Percentiles rank a stretch among this genome's conserved stretches.
phyloP scores from a whole-genome alignment of 2,329 filamentous ascomycete species.

The Botrytis byssoidea region DNA sequence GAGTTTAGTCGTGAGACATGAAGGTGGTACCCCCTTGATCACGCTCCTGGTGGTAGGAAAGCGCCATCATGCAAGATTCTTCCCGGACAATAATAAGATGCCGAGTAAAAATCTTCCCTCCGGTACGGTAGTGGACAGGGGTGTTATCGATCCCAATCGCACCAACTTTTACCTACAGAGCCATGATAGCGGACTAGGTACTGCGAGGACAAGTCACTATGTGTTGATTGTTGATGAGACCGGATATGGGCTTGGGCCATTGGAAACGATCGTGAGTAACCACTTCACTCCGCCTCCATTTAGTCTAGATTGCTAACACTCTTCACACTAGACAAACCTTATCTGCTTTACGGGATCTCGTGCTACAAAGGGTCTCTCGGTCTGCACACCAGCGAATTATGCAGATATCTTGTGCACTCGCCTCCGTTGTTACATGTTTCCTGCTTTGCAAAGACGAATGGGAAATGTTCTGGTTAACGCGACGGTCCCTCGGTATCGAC shows the following conservation, averaged over 20 bases:
- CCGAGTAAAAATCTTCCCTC: too few species aligned
- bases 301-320: neutral
- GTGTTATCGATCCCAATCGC: neutral
- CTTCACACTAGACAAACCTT: conserved; percentile 59
- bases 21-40: neutral
- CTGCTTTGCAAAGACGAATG: neutral
- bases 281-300: neutral
- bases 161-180: neutral
- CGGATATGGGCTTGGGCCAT: neutral
- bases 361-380: conserved; percentile 77
- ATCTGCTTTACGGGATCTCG: conserved; percentile 78
- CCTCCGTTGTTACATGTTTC: conserved; percentile 64
- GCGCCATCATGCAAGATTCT: neutral
- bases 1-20: neutral
- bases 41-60: neutral
- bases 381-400: conserved; percentile 84
- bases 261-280: neutral
- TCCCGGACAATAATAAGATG: neutral
- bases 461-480: too few species aligned
- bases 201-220: neutral
- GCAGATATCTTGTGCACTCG: conserved; percentile 80
- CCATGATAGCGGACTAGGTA: neutral
- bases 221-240: neutral
- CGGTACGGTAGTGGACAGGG: neutral
- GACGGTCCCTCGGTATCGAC: neutral